A percentile compares a stretch with the other conserved stretches of the same genome.
phyloP scores from a whole-genome alignment of 352 stramenopile genomes.

The Heterotrichella gracilis region DNA sequence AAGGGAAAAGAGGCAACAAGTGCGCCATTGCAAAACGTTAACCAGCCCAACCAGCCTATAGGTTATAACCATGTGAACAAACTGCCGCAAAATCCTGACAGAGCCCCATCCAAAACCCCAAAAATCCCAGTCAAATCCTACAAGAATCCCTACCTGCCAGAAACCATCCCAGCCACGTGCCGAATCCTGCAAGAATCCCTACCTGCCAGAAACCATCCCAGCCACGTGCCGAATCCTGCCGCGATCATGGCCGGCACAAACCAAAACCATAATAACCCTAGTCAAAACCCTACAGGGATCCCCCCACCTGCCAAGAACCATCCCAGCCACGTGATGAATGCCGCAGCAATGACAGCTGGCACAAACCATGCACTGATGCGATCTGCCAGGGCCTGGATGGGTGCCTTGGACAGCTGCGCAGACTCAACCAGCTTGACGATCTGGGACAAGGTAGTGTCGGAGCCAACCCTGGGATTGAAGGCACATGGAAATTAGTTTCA shows the following conservation, averaged over 20 bases:
- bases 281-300: no score
- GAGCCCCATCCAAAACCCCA: constrained; percentile 89
- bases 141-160: constrained; percentile 30
- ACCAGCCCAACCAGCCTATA: no score
- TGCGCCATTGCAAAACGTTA: no score
- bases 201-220: constrained; percentile 56
- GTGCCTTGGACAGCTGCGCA: constrained; percentile 58
- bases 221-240: constrained; percentile 60
- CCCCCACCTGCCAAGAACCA: constrained; percentile 49
- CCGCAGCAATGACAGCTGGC: constrained; percentile 55
- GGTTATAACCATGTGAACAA: no score
- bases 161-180: no score
- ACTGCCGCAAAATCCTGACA: no score
- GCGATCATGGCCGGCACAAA: constrained; percentile 72
- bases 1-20: no score
- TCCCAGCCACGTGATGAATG: constrained; percentile 56
- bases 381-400: constrained; percentile 86
- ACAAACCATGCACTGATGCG: constrained; percentile 64
- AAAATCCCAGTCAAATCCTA: no score
- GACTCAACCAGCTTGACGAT: constrained; percentile 92
- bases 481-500: no score
- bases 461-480: no score
- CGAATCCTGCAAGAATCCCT: no score
- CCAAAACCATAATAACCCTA: no score
- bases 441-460: constrained; percentile 62